A percentile compares a stretch with the other conserved stretches of the same genome.
Evolutionary conservation across 352 stramenopile species (phyloP).

Genomic region (Pythium grandisporangium): DNA sequence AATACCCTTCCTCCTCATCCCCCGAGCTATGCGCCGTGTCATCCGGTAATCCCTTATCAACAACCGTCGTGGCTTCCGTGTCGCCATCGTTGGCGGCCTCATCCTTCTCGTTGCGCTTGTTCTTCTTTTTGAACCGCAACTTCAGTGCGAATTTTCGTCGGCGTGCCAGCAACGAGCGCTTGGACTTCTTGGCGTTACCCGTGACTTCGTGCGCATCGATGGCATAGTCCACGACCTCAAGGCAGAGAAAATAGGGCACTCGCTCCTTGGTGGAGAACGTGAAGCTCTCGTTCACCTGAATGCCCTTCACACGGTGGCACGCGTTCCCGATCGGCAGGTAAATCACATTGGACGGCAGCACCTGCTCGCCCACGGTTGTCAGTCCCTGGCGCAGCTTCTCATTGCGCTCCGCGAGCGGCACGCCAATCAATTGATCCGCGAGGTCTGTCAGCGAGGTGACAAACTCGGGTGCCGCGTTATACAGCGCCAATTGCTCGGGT

Average conservation of each 20-base stretch:
- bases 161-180: conserved; percentile 1
- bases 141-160: conserved; percentile 10
- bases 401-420: conserved; percentile 35
- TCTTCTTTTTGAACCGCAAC: conserved; percentile 13
- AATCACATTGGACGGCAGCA: conserved; percentile 63
- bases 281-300: conserved; percentile 71
- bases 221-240: conserved; percentile 77
- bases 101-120: not conserved
- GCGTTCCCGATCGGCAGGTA: conserved; percentile 75
- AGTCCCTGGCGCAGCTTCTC: conserved; percentile 35
- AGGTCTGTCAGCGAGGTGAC: conserved; percentile 58
- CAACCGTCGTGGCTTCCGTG: no score
- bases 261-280: conserved; percentile 79
- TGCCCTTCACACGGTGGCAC: conserved; percentile 61
- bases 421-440: conserved; percentile 48
- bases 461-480: conserved; percentile 61
- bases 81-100: not conserved
- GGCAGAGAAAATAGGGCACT: conserved; percentile 76
- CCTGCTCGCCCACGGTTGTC: conserved; percentile 29
- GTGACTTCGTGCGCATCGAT: not conserved
- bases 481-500: conserved; percentile 49
- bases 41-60: no score
- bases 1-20: conserved; percentile 3
- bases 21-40: no score
- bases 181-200: conserved; percentile 2